Evolutionary conservation across 164 flowering plant species (phyloP).

Genomic region (Piper longum): DNA sequence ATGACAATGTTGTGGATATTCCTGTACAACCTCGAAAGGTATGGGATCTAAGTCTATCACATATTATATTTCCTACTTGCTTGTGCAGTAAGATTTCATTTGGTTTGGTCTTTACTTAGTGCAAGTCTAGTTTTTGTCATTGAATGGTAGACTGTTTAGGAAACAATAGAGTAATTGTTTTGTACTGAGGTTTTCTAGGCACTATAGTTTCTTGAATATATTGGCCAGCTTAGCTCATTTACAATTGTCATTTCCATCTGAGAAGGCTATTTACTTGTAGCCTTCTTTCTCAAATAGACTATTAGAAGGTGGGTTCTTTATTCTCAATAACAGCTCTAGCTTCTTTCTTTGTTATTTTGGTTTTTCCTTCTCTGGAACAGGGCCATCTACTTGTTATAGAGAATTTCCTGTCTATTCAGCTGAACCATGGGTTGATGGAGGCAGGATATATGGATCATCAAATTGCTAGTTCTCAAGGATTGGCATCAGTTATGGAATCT

Average conservation of each 20-base stretch:
- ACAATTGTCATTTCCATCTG: neutral
- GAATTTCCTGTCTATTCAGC: slow-evolving; percentile 36
- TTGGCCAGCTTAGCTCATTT: neutral
- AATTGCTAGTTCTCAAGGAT: slow-evolving; percentile 7
- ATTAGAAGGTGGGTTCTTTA: neutral
- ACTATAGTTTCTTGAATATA: neutral
- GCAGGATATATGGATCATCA: slow-evolving; percentile 59
- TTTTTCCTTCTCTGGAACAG: slow-evolving; percentile 22
- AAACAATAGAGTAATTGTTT: no score
- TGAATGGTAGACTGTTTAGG: no score
- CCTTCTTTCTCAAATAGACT: neutral
- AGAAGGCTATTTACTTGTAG: neutral
- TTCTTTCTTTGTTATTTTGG: neutral
- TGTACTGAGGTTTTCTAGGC: neutral
- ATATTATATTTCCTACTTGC: neutral
- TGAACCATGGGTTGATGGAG: slow-evolving; percentile 94
- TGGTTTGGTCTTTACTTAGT: neutral
- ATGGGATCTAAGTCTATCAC: neutral
- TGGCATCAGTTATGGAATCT: slow-evolving; percentile 14
- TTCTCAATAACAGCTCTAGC: slow-evolving; percentile 7
- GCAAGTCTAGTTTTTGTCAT: no score
- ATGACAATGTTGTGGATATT: slow-evolving; percentile 33
- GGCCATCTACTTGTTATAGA: slow-evolving; percentile 79
- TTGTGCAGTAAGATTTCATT: no score
- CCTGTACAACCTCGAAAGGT: slow-evolving; percentile 97